phyloP scores from a whole-genome alignment of 352 stramenopile species.

The Globisporangium polare region DNA sequence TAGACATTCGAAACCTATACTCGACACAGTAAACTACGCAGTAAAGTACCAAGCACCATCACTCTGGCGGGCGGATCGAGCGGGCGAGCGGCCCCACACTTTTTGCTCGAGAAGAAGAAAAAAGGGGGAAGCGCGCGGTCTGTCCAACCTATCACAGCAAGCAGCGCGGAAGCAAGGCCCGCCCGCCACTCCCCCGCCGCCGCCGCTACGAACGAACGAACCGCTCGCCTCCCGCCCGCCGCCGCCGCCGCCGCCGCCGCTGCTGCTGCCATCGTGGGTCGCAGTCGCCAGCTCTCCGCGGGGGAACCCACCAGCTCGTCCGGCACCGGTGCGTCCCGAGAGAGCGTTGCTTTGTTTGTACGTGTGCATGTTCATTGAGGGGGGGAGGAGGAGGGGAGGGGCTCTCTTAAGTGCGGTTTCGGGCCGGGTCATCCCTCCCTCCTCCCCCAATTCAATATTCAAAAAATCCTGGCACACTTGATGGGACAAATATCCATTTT shows the following conservation, averaged over 20 bases:
- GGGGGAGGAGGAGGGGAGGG: neutral
- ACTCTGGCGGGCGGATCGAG: neutral
- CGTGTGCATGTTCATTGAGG: neutral
- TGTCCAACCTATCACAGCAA: conserved; percentile 8
- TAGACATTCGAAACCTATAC: no score
- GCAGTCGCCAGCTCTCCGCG: conserved; percentile 14
- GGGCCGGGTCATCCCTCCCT: conserved; percentile 9
- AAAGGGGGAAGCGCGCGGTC: neutral
- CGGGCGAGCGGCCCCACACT: neutral
- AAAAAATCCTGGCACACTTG: conserved; percentile 9
- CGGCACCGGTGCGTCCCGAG: conserved; percentile 13
- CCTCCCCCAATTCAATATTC: conserved; percentile 5
- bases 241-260: neutral
- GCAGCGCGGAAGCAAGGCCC: conserved; percentile 1
- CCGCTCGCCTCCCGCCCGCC: neutral
- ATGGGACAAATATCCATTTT: conserved; percentile 2
- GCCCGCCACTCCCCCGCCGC: conserved; percentile 1
- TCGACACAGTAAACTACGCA: no score
- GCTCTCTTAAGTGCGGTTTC: conserved; percentile 13
- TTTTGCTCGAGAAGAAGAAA: neutral
- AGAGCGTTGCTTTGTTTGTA: neutral
- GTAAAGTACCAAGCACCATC: neutral
- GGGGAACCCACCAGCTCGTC: conserved; percentile 11
- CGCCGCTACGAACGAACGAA: neutral
- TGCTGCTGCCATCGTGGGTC: conserved; percentile 16